These are phyloP conservation scores for Raddia guianensis DNA, from an alignment of 176 grass and related monocot genomes.

Conservation along the genomic window DNA sequence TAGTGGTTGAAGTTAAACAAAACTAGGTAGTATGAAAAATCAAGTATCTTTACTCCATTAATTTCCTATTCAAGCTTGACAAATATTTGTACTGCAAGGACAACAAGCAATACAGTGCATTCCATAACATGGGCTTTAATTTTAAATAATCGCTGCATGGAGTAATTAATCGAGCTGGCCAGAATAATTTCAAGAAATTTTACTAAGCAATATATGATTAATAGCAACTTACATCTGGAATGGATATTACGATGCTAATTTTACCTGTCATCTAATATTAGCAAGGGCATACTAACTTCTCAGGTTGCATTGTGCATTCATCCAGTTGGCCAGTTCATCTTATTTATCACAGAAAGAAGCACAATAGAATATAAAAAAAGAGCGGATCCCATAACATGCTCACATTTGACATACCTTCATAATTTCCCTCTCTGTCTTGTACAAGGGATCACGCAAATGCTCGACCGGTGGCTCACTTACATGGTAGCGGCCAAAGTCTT, in stretches of 20 bases:
- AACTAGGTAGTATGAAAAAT: not conserved
- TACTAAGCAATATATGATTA: not conserved
- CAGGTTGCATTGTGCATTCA: slow-evolving; percentile 3
- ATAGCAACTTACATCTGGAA: not conserved
- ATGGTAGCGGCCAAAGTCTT: slow-evolving; percentile 65
- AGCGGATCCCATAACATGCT: slow-evolving; percentile 5
- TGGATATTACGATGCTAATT: not conserved
- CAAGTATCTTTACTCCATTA: not conserved
- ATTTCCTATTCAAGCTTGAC: slow-evolving; percentile 18
- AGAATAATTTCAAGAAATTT: not conserved
- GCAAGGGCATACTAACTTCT: slow-evolving; percentile 20
- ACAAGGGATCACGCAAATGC: slow-evolving; percentile 61
- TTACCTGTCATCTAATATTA: not conserved
- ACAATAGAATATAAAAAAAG: not conserved
- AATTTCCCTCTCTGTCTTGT: slow-evolving; percentile 77
- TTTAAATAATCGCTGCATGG: not conserved
- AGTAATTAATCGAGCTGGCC: not conserved
- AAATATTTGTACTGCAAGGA: not conserved
- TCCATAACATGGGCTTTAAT: not conserved
- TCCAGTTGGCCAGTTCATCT: not conserved
- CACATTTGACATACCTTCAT: slow-evolving; percentile 63
- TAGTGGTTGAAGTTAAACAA: not conserved
- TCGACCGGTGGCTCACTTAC: slow-evolving; percentile 85
- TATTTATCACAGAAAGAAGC: not conserved
- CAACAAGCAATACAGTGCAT: slow-evolving; percentile 7